Evolutionary conservation across 2,329 filamentous ascomycete genomes (phyloP), one percentile per base, ranked within the genome.

Genomic region (Esteya vermicola): DNA sequence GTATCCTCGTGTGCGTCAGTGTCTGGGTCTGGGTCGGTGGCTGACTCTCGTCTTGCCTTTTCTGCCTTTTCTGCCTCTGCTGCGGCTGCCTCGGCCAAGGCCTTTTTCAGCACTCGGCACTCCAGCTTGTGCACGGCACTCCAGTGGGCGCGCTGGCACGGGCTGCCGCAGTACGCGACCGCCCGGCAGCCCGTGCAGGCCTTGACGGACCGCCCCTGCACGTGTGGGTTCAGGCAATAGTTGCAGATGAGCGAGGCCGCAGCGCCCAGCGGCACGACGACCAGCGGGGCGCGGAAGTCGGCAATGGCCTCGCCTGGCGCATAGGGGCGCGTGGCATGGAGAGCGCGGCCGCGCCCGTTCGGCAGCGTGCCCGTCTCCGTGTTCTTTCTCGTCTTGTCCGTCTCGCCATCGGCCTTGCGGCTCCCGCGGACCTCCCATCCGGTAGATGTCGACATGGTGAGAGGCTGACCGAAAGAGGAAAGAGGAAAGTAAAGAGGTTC

Each of bases 111-210:
- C 25, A 60, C 54, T 22, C 55, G 54, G 58, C 75, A 79, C 57
- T 79, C 75, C 34, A 55, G 55, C 48, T 63, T 61, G 56, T 79
- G 75, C 31, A 62, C 58, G 2, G 53, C 51, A 8, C 54, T 53
- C 73, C 75, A 78, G 51, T 70, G 65, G 3, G 62, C 57, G 20
- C 58, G 57, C 55, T 79, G 75, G 55, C 75, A 79, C 6, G 51
- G 47, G 8, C 57, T 41, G 38, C 60, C 59, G 57, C 75, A 79
- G 60, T 79, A 79, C 21, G 58, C 62, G 4, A 64, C 62, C 2
- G 64, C 59, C 22, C 59, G 63, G 57, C 75, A 79, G 36, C 60
- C 65, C 0, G 65, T 65, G 54, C 75, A 79, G 19, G 62, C 20
- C 52, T 55, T 51, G 16, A 38, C 38, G 9, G 44, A 40, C 32